Evolutionary conservation across 176 grass and related monocot species (phyloP), one percentile per base, ranked within the genome.

Genomic region (Rhynchospora tenuis): DNA sequence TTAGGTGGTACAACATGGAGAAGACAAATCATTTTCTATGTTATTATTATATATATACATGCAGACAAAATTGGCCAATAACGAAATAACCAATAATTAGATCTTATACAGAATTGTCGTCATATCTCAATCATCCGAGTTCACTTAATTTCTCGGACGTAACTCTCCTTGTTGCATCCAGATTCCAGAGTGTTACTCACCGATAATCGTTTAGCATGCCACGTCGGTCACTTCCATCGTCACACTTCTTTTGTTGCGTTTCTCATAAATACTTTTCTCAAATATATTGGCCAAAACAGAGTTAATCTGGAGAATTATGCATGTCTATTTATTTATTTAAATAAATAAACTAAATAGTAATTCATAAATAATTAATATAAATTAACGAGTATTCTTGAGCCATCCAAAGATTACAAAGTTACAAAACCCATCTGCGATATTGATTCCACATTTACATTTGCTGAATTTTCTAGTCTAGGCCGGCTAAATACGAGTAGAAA

Each of bases 71-170:
- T 20, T 7, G 0, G 3, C 38, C 20, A 51, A 82, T 64, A 81
- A 62, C 20, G 20, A 81, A 64, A 0, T 29, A 27, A 46, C 42
- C 60, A 82, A 82, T 82, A 82, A 82, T 82, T 67, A 16, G 61
- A 46, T 42, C 13, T 28, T 67, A 31, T 58, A 79, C 85, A 50
- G 71, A 82, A 43, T 83, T 74, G 85, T 87, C 64, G 72, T 76
- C 54, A 76, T 27, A 31, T 76, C 22, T 55, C 47, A 55, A 76
- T 87, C 59, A 43, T 28, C 43, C 60, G 10, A 62, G 19, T 17
- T 65, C 61, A 82, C 58, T 55, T 52, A 3, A 76, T 76, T 83
- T 87, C 15, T 63, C 38, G 20, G 44, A 82, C 24, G 55, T 83
- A 51, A 73, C 63, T 13, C 57, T 48, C 31, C 69, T 82, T 54